Base-by-base conservation (phyloP, 2,329 filamentous ascomycete species). In the Cercospora sp. region DNA sequence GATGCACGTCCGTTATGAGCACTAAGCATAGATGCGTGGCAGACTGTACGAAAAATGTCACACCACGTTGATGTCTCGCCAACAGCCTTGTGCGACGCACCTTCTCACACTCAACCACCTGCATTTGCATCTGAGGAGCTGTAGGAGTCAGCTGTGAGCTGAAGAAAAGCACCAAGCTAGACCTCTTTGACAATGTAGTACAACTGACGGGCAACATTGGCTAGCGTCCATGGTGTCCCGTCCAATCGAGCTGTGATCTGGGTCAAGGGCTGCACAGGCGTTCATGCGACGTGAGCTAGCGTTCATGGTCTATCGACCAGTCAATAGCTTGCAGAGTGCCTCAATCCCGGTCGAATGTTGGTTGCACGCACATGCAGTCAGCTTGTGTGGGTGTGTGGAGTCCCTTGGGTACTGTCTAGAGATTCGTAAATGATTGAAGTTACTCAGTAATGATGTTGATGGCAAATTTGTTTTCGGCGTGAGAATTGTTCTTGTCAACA, bases 251-350 rank as follows among this genome's bases (percentile, higher is more conserved):
- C 55, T 31, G 31, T 36, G 55, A 33, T 58, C 55, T 36, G 55
- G 55, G 55, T 58, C 28, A 58, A 58, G 55, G 55, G 55, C 55
- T 18, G 55, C 55, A 58, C 55, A 58, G 55, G 55, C 55, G 55
- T 58, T 58, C 55, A 58, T 58, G 55, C 55, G 31, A 31, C 55
- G 30, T 58, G 28, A 58, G 18, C 55, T 58, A 58, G 55, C 55
- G 55, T 58, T 20, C 55, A 58, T 58, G 55, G 55, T 31, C 20
- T 13, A n/a, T 36, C 10, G 55, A 18, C 55, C 55, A 58, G 55
- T 33, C 26, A 33, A 58, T 9, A 30, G 26, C 51, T 57, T 57
- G 18, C 42, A 10, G 3, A 0, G 42, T 4, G n/a, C 42, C 8
- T 20, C 42, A 48, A 20, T 48, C 42, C 42, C 18, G 20, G 45